Conservation (phyloP, 495 filamentous ascomycete species). For the Penicillium angulare region DNA sequence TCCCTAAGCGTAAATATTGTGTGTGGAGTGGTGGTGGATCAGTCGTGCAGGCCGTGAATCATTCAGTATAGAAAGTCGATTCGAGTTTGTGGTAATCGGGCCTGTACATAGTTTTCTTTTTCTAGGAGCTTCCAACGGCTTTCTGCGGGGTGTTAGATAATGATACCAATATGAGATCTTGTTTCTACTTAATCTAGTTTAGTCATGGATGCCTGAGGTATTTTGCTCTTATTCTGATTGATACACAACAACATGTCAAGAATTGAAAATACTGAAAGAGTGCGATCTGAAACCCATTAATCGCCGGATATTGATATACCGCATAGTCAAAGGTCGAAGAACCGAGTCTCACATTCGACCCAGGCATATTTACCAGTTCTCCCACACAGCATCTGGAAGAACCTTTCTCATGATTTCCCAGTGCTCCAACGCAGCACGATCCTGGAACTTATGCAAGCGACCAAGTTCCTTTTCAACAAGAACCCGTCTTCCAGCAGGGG, state of each 20-base stretch:
- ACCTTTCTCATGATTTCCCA: constrained; percentile 91
- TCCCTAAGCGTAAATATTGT: constrained; percentile 31
- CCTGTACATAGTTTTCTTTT: constrained; percentile 16
- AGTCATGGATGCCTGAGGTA: neutral
- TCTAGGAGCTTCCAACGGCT: constrained; percentile 16
- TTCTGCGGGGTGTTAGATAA: constrained; percentile 31
- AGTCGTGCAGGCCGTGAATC: constrained; percentile 31
- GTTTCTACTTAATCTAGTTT: neutral
- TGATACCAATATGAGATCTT: constrained; percentile 32
- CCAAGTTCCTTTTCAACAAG: constrained; percentile 44
- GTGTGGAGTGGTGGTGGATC: constrained; percentile 20
- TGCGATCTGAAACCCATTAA: too few species aligned
- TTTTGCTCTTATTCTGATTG: too few species aligned
- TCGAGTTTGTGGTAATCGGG: constrained; percentile 1
- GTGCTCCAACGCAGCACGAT: constrained; percentile 73
- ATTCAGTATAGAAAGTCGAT: constrained; percentile 10
- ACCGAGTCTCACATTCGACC: neutral
- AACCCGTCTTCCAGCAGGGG: constrained; percentile 25
- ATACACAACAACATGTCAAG: too few species aligned
- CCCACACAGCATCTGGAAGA: constrained; percentile 76
- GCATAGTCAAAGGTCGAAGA: neutral
- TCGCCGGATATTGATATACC: too few species aligned
- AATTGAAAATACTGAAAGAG: too few species aligned
- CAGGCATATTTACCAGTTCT: constrained; percentile 65
- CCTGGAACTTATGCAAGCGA: constrained; percentile 66